Conservation (phyloP, 352 stramenopile genomes). For the Pythium grandisporangium region DNA sequence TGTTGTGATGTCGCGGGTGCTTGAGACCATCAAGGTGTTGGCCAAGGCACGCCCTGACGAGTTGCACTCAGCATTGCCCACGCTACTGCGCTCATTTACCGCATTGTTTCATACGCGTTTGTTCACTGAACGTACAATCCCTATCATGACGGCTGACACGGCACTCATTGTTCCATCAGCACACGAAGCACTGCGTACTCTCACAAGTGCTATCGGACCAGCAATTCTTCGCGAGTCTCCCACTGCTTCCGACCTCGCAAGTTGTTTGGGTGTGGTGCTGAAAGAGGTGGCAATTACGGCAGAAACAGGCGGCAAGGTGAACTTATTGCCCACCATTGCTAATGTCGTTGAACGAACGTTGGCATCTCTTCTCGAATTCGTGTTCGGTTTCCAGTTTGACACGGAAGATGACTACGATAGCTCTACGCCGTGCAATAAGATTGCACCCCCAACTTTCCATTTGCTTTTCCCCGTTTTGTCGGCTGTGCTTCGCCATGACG, state of each 20-base stretch:
- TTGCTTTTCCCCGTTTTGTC: conserved; percentile 71
- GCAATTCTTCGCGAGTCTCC: conserved; percentile 43
- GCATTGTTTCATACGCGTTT: conserved; percentile 50
- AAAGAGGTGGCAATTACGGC: no score
- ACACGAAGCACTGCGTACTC: conserved; percentile 20
- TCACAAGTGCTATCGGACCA: conserved; percentile 57
- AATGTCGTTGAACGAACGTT: conserved; percentile 53
- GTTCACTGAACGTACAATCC: conserved; percentile 37
- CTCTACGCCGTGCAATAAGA: conserved; percentile 47
- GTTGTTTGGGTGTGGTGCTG: conserved; percentile 43
- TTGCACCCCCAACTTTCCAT: conserved; percentile 69
- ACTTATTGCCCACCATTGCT: conserved; percentile 24
- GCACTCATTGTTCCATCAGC: no score
- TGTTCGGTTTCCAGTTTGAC: conserved; percentile 80
- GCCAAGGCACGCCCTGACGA: conserved; percentile 43
- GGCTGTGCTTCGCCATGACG: conserved; percentile 34
- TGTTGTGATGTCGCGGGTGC: conserved; percentile 27
- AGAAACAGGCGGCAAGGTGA: no score
- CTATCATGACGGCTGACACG: no score
- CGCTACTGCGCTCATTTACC: conserved; percentile 36
- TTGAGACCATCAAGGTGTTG: conserved; percentile 62
- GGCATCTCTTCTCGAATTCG: conserved; percentile 55
- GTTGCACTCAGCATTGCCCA: conserved; percentile 62
- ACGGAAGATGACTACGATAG: conserved; percentile 68
- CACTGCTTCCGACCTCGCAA: conserved; percentile 61